Base-by-base conservation (phyloP, 1,284 basidiomycete species). In the Salmacisia buchloeana region DNA sequence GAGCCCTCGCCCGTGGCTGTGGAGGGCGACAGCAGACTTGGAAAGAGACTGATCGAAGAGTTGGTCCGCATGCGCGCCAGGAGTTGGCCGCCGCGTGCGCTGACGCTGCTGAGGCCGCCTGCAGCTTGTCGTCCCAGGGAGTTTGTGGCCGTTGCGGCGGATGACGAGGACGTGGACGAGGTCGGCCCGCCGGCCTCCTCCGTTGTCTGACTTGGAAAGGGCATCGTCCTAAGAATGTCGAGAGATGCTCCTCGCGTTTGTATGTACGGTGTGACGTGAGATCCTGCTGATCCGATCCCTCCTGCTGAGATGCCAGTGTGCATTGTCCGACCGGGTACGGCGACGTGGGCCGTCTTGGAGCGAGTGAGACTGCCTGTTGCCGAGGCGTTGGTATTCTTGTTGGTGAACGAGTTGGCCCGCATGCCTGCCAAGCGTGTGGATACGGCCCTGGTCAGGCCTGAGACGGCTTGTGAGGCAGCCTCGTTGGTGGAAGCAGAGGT, bases 381-480 rank as follows among this genome's bases (percentile, higher is more conserved):
- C 35, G 35, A 7, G 35, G 35, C 7, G 35, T 15, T 38, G 18
- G 23, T n/a, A 35, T 9, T 38, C 15, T 18, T 34, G 5, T 39
- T 27, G 27, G n/a, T 58, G 34, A 21, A n/a, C 35, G 9, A 36
- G 18, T 45, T 10, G 58, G 43, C 36, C 27, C 35, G 2, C 18
- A 23, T 13, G 18, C 49, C 59, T 15, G 58, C 58, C 25, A 59
- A 29, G 7, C 41, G n/a, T n/a, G 58, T 41, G n/a, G 58, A 36
- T 33, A 33, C 49, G 21, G 38, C 31, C 25, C 34, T 23, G 27
- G 31, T 62, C 5, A 46, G 60, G 46, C 60, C 54, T 60, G 33
- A 41, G 39, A 35, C 54, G 10, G 43, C 27, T 15, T 35, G 35
- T 18, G 25, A 43, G 54, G 31, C 56, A 59, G 36, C 25, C 38